Conservation (phyloP, 495 filamentous ascomycete species). For the Penicillium cosmopolitanum region DNA sequence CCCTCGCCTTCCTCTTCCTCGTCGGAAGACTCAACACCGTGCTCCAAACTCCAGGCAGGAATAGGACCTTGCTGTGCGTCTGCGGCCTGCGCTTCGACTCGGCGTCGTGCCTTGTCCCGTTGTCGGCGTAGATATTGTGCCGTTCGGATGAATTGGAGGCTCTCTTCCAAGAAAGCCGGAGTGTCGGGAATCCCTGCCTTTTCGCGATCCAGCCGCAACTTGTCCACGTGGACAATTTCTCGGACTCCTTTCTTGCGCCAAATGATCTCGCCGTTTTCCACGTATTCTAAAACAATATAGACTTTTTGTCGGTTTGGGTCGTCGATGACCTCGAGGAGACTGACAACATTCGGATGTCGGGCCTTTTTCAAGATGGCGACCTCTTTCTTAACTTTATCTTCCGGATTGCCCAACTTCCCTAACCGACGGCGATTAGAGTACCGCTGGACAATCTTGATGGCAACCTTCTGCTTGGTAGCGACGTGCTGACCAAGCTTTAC, state of each 20-base stretch:
- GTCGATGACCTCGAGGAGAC: constrained; percentile 94
- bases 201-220: constrained; percentile 74
- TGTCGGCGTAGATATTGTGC: constrained; percentile 58
- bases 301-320: constrained; percentile 95
- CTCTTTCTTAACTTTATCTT: constrained; percentile 95
- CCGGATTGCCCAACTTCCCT: constrained; percentile 73
- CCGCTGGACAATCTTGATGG: constrained; percentile 98
- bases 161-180: constrained; percentile 57
- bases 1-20: constrained; percentile 51
- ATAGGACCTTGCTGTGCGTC: constrained; percentile 47
- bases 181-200: constrained; percentile 60
- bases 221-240: constrained; percentile 81
- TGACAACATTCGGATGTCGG: constrained; percentile 92
- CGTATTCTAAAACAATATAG: constrained; percentile 94
- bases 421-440: constrained; percentile 89
- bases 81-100: constrained; percentile 54
- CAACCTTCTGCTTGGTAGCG: constrained; percentile 77
- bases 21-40: constrained; percentile 68
- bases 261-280: constrained; percentile 88
- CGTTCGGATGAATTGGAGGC: constrained; percentile 61
- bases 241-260: constrained; percentile 86
- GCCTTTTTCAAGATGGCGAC: constrained; percentile 99
- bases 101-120: constrained; percentile 60
- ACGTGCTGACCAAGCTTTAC: constrained; percentile 89
- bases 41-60: constrained; percentile 77